Percentiles rank a stretch among this genome's conserved stretches.
Evolutionary conservation across 2,329 filamentous ascomycete genomes (phyloP).

Genomic region (Botryotinia globosa): DNA sequence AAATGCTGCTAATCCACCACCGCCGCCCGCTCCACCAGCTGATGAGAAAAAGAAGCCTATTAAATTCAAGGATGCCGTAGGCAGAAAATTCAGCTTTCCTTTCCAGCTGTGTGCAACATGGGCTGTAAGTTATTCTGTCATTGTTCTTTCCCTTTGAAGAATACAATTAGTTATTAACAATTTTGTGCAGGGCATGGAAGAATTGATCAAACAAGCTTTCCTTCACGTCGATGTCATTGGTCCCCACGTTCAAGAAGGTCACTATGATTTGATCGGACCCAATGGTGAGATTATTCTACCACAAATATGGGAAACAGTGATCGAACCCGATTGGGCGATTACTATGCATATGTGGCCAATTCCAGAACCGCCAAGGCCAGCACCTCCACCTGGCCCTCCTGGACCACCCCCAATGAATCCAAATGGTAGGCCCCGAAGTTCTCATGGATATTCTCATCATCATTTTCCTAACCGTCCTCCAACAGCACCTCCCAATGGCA

Average conservation of each 20-base stretch:
- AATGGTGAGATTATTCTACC: conserved; percentile 81
- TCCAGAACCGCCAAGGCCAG: conserved; percentile 43
- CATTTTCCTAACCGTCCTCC: conserved; percentile 19
- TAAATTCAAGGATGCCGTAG: conserved; percentile 87
- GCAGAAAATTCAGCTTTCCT: conserved; percentile 88
- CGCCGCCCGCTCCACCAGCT: conserved; percentile 17
- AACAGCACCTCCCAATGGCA: conserved; percentile 20
- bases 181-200: conserved; percentile 69
- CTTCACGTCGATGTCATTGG: conserved; percentile 73
- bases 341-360: conserved; percentile 68
- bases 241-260: conserved; percentile 71
- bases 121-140: conserved; percentile 56
- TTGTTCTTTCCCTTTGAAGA: conserved; percentile 1
- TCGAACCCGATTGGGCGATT: conserved; percentile 73
- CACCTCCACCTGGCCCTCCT: conserved; percentile 24
- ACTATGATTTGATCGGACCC: conserved; percentile 77
- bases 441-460: conserved; percentile 24
- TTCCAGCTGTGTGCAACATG: conserved; percentile 82
- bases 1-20: conserved; percentile 15
- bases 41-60: conserved; percentile 60
- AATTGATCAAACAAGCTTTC: conserved; percentile 82
- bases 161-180: conserved; percentile 30
- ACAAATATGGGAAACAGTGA: conserved; percentile 75
- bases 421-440: conserved; percentile 21
- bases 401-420: conserved; percentile 14